phyloP scores from a whole-genome alignment of 441 rosid species.

The Gossypium trilobum region DNA sequence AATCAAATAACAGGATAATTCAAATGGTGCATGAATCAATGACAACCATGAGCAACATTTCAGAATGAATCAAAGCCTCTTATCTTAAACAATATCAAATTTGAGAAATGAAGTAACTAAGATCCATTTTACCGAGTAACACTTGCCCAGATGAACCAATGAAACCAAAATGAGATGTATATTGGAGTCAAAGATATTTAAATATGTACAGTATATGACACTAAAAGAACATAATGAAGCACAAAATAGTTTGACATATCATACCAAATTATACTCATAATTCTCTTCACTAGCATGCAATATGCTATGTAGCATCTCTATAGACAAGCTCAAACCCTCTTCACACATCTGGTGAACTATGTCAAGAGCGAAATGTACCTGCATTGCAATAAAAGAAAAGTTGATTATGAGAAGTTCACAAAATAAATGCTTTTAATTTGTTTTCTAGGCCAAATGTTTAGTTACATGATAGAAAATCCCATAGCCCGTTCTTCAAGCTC shows the following conservation, averaged over 20 bases:
- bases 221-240: background rate
- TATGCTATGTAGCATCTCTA: constrained; percentile 37
- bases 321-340: constrained; percentile 39
- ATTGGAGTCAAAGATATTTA: background rate
- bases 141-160: background rate
- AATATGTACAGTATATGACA: background rate
- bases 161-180: background rate
- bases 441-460: background rate
- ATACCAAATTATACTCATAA: constrained; percentile 62
- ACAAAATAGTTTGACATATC: constrained; percentile 7
- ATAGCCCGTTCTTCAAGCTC: background rate
- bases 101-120: background rate
- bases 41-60: background rate
- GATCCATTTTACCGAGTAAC: background rate
- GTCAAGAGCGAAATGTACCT: constrained; percentile 75
- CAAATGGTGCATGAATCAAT: background rate
- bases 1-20: background rate
- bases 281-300: constrained; percentile 41
- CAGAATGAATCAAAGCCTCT: background rate
- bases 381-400: constrained; percentile 19
- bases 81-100: background rate
- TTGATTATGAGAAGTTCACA: background rate
- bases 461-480: background rate
- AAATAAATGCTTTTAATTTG: background rate
- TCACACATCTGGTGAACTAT: constrained; percentile 54